Base-by-base conservation (phyloP, 768 basidiomycete species). In the Lentinula aciculospora region DNA sequence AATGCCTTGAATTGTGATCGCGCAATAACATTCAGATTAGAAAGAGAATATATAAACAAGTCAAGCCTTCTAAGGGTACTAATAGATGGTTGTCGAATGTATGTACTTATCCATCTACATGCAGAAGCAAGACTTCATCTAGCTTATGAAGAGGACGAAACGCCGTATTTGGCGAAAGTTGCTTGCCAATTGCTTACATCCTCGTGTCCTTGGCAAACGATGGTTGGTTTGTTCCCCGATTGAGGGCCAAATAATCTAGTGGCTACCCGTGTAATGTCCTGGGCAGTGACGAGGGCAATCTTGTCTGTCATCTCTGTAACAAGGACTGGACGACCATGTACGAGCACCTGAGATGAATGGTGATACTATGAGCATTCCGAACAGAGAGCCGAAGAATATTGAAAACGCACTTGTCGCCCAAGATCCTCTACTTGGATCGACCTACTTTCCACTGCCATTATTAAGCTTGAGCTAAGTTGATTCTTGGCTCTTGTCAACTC, bases 361-460 rank as follows among this genome's bases (percentile, higher is more conserved):
- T 13, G 59, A 37, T 19, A 15, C 19, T 19, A 53, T 58, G 36
- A 58, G 36, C 29, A 49, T 64, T 3, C 60, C 32, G 7, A n/a
- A 15, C 36, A 12, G 40, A 57, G 12, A 32, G n/a, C 8, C 4
- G 31, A 51, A 48, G n/a, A 50, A 56, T 39, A 29, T 47, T 23
- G 4, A 54, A 49, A 27, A 61, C 73, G 25, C 64, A 86, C 88
- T 82, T 97, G 95, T 58, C 96, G 81, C 32, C 95, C 95, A 5
- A 97, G 79, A 69, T 97, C 92, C 67, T 93, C 91, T 8, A 94
- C 91, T 65, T 88, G 88, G 4, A 93, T 81, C 13, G 89, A 81
- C 31, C 89, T 75, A 65, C 90, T 93, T 73, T 97, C 94, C 45
- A 98, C 72, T 2, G 93, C 91, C 96, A 98, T 98, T 76, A 94